Base-by-base conservation (phyloP, 2,329 filamentous ascomycete species). In the Penicillium sp. region DNA sequence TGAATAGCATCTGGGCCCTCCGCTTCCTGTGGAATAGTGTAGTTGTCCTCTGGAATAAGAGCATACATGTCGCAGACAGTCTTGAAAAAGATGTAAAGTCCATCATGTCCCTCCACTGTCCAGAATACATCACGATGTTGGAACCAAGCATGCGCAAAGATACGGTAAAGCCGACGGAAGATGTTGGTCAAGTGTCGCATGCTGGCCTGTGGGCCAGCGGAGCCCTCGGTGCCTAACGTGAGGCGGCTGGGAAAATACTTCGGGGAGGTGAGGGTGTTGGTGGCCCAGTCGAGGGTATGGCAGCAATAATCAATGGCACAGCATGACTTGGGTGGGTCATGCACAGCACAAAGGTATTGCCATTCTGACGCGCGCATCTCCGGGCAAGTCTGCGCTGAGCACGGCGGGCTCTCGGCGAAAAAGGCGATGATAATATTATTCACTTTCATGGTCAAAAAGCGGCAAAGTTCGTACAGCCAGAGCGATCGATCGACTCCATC, bases 231-330 rank as follows among this genome's bases (percentile, higher is more conserved):
- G 30, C 85, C 86, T 46, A 89, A 73, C 1, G 83, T 84, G 25
- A 96, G 86, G 56, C 95, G 87, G 69, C 92, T 96, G 0, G 95
- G 94, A 75, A 99, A 99, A 73, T 95, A 90, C 81, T 97, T 97
- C 57, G 92, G 91, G 70, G 93, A 95, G 2, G 94, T 97, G 59
- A 99, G 88, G 22, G 94, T 91, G 71, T 96, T 97, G 59, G 92
- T 93, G 2, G 95, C 95, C 92, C 94, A 98, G 80, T 99, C 95
- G 46, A 99, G 88, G 0, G 95, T 99, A 76, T 99, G 95, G 76
- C 94, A 98, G 84, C 93, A 97, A 80, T 99, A 99, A 79, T 99
- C 95, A 73, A 99, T 97, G 55, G 95, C 95, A 78, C 94, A 97
- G 81, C 95, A 99, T 71, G 90, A 91, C 80, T 98, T 98, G 52